Percentiles rank a stretch among this genome's conserved stretches.
These are phyloP conservation scores for Periconia macrospinosa DNA, from an alignment of 2,329 filamentous ascomycete species.

Conservation along the genomic window DNA sequence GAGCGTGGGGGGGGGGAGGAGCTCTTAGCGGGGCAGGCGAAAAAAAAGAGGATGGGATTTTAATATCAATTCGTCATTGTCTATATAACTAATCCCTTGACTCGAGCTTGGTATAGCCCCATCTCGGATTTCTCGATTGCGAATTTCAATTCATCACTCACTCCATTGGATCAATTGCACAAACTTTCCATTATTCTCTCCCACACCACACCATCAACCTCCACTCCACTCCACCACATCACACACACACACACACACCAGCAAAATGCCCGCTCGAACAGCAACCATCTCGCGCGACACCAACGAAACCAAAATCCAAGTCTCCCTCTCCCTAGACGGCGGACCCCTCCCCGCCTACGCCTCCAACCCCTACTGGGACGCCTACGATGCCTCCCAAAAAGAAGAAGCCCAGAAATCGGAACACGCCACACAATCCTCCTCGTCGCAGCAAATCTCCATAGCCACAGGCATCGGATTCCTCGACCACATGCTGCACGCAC, in stretches of 20 bases:
- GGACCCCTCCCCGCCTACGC: slow-evolving; percentile 64
- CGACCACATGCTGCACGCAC: slow-evolving; percentile 97
- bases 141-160: no score
- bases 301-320: slow-evolving; percentile 96
- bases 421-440: slow-evolving; percentile 83
- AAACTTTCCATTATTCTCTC: background rate
- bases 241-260: background rate
- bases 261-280: slow-evolving; percentile 58
- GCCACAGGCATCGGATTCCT: slow-evolving; percentile 96
- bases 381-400: slow-evolving; percentile 54
- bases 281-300: slow-evolving; percentile 84
- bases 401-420: no score
- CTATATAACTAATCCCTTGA: no score
- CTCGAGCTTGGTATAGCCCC: no score
- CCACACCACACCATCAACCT: background rate
- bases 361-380: slow-evolving; percentile 36
- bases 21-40: background rate
- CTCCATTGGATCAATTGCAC: no score
- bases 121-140: no score
- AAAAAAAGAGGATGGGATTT: no score
- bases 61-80: no score
- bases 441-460: slow-evolving; percentile 82
- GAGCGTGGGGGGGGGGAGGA: slow-evolving; percentile 9
- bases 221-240: background rate
- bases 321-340: slow-evolving; percentile 91